Percentiles rank a stretch among this genome's conserved stretches.
Conservation (phyloP, 305 asterid species). For the Fraxinus ornus region DNA sequence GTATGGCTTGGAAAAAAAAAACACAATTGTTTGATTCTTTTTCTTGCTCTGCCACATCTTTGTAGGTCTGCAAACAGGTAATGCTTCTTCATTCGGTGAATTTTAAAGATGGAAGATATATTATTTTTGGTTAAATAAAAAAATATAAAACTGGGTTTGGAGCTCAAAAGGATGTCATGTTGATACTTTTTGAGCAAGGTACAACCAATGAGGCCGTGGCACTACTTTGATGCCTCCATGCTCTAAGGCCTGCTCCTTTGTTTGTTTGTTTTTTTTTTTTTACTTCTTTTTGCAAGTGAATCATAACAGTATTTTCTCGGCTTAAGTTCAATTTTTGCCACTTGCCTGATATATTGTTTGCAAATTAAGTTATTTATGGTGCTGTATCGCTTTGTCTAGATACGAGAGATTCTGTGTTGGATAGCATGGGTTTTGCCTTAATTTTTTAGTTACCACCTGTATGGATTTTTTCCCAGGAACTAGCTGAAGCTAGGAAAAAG, state of each 20-base stretch:
- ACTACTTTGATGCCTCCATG: background rate
- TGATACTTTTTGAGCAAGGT: background rate
- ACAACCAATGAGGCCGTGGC: background rate
- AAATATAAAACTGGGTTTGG: background rate
- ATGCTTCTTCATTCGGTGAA: background rate
- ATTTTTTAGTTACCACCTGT: background rate
- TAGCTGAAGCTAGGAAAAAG: conserved; percentile 80
- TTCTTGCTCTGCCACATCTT: background rate
- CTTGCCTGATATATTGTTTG: background rate
- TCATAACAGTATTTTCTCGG: background rate
- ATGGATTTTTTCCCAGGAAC: conserved; percentile 47
- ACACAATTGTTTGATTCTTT: background rate
- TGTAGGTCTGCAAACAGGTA: background rate
- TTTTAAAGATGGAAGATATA: background rate
- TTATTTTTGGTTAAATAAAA: background rate
- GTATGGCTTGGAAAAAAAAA: background rate
- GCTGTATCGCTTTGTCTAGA: background rate
- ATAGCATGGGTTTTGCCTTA: background rate
- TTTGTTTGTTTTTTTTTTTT: background rate
- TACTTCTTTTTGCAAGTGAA: background rate
- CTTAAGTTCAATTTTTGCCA: background rate
- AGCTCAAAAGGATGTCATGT: background rate
- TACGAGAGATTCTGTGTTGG: background rate
- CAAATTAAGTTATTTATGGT: background rate
- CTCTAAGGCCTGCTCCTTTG: background rate